Conservation (phyloP, 345 rosid genomes). For the Physaria fendleri region DNA sequence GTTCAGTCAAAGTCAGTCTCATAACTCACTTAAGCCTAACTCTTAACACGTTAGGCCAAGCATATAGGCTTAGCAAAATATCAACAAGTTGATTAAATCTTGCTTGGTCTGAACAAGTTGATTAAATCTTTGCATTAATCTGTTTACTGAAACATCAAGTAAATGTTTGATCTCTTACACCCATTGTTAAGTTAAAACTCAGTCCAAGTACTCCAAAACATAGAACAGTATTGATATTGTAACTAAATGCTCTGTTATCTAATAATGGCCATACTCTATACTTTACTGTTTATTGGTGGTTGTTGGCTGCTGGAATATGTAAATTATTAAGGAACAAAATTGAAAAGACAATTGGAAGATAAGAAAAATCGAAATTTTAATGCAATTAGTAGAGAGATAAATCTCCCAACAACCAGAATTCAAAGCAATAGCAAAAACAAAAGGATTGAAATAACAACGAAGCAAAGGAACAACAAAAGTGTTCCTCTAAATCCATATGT, state of each 20-base stretch:
- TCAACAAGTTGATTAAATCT: no score
- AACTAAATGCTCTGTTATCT: background rate
- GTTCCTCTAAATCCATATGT: slow-evolving; percentile 1
- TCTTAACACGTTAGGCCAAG: no score
- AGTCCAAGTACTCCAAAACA: background rate
- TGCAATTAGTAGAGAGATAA: background rate
- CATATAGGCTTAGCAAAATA: no score
- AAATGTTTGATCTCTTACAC: background rate
- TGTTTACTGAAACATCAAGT: background rate
- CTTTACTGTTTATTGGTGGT: background rate
- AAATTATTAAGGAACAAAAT: background rate
- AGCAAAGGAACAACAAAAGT: slow-evolving; percentile 21
- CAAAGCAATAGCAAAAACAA: slow-evolving; percentile 2
- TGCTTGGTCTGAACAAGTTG: no score
- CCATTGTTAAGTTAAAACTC: background rate
- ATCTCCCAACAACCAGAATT: slow-evolving; percentile 14
- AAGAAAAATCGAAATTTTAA: slow-evolving; percentile 6
- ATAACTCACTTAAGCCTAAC: no score
- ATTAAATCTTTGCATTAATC: no score
- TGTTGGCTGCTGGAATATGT: background rate
- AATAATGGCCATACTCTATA: background rate
- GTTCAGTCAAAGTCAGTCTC: background rate
- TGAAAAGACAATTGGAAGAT: background rate
- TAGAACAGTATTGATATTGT: background rate
- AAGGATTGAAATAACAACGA: slow-evolving; percentile 1